Base-by-base conservation (phyloP, 2,329 filamentous ascomycete species). In the Leptographium lundbergii region DNA sequence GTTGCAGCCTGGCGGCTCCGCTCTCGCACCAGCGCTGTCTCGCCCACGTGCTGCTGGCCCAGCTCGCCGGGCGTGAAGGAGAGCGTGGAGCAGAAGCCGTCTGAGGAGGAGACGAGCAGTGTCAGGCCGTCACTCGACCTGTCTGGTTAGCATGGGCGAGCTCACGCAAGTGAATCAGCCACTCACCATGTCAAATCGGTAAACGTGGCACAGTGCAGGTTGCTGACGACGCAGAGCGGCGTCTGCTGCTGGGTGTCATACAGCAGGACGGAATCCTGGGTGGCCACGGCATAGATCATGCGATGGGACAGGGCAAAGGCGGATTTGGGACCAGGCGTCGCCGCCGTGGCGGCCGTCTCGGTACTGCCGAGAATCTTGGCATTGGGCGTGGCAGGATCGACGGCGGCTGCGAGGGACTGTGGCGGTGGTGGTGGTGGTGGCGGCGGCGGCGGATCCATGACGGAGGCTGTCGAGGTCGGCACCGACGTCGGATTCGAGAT, bases 221-320 rank as follows among this genome's bases (percentile, higher is more conserved):
- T 99, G 80, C 91, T 97, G 55, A 99, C 92, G 47, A 97, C 81
- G 69, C 91, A 96, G 42, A 99, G 77, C 3, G 94, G 94, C 9
- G 90, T 95, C 67, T 91, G 88, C 69, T 99, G 94, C 69, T 99
- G 94, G 0, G 94, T 99, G 72, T 99, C 94, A 69, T 99, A 99
- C 25, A 99, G 80, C 51, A 96, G 77, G 4, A 99, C 89, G 0
- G 94, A 89, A 72, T 99, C 94, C 69, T 97, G 92, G 0, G 94
- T 99, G 9, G 94, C 95, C 45, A 99, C 92, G 4, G 92, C 94
- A 72, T 97, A 99, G 0, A 99, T 81, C 77, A 99, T 91, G 29
- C 94, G 86, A 71, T 99, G 97, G 0, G 91, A 88, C 52, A 99
- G 75, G 3, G 85, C 82, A 71, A 99, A 97, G 1, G 87, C 87